Base-by-base conservation (phyloP, 2,329 filamentous ascomycete genomes). In the Aspergillus sp. region DNA sequence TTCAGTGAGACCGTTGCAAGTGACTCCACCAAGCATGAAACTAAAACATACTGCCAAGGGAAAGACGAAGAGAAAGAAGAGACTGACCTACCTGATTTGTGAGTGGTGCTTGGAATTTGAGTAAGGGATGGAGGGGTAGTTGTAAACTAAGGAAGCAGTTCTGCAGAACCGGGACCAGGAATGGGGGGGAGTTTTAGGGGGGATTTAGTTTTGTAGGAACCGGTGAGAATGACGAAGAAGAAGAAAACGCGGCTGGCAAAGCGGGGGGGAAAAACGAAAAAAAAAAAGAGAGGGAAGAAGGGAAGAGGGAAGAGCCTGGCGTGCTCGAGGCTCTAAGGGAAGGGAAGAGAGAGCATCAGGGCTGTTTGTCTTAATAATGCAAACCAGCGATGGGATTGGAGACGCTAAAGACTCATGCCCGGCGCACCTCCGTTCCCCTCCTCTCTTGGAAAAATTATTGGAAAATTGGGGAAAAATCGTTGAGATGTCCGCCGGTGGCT, bases 171-270 rank as follows among this genome's bases (percentile, higher is more conserved):
- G 25, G 52, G 8, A 39, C 41, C 30, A 30, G 25, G 52, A 23
- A 44, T n/a, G 41, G 52, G 42, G 52, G 25, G 38, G 15, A 30
- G 42, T 23, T 44, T 19, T 36, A 36, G 32, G 32, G 32, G 41
- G 21, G 11, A 21, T 23, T 21, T 44, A 44, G 41, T 36, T 36
- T 36, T 36, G 32, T 36, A 38, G 50, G 36, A 32, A 53, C 30
- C 36, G 50, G 10, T 39, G 25, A 41, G 51, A 25, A 53, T 39
- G 50, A 23, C 19, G 41, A 23, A 21, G 41, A 44, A 44, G 41
- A 44, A 23, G 51, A 53, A 19, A 51, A 51, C 48, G 51, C 51
- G 51, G 51, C 51, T 38, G 51, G 32, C 25, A 53, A 53, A 53
- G 51, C 51, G 51, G 51, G 51, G 51, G 50, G 32, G 11, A 13